A percentile compares a stretch with the other conserved stretches of the same genome.
Conservation (phyloP, 2,329 filamentous ascomycete genomes). For the Orbilia javanica region DNA sequence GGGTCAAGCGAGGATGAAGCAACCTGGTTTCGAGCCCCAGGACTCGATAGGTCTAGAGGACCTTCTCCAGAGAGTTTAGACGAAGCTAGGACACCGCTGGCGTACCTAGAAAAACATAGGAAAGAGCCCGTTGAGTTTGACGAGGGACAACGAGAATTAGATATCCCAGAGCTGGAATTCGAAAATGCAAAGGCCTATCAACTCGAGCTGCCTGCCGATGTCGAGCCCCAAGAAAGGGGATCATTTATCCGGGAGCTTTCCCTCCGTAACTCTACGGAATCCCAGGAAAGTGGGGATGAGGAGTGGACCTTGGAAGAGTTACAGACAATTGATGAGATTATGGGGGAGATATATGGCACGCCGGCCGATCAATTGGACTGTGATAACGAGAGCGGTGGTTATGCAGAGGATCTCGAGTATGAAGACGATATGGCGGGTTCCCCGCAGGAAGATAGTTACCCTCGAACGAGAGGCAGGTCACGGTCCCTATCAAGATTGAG, state of each 20-base stretch:
- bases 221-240: not conserved
- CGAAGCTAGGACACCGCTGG: not conserved
- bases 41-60: not conserved
- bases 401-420: not conserved
- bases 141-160: not conserved
- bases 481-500: constrained; percentile 9
- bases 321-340: constrained; percentile 3
- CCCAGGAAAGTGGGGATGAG: not conserved
- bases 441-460: not conserved
- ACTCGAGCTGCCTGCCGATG: not conserved
- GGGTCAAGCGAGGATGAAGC: not conserved
- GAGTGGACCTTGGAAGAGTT: constrained; percentile 1
- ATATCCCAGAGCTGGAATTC: not conserved
- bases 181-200: not conserved
- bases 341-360: not conserved
- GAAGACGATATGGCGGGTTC: not conserved
- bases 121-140: not conserved
- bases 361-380: too few relatives aligned
- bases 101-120: not conserved
- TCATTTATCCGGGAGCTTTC: not conserved
- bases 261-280: not conserved
- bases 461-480: not conserved
- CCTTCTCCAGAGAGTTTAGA: not conserved
- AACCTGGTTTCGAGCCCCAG: not conserved
- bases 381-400: not conserved